These are phyloP conservation scores for Penicillium concentricum DNA, from an alignment of 2,329 filamentous ascomycete genomes.

Conservation along the genomic window DNA sequence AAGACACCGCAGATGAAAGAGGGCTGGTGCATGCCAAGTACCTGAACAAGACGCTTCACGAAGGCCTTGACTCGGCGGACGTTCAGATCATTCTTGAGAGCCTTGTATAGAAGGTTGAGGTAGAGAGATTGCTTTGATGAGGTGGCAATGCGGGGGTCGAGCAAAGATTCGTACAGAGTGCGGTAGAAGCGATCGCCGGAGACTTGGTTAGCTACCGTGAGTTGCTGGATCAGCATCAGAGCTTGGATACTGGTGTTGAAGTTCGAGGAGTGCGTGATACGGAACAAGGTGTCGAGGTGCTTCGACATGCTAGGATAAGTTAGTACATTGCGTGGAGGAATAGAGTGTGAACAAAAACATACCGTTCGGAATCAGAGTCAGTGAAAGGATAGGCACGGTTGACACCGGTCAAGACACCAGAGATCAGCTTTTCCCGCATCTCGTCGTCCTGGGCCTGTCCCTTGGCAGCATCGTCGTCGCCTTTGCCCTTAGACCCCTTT, in stretches of 20 bases:
- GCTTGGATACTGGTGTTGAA: constrained; percentile 99
- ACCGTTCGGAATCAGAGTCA: constrained; percentile 73
- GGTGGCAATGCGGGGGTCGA: constrained; percentile 81
- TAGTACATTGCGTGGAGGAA: not conserved
- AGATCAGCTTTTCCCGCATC: constrained; percentile 85
- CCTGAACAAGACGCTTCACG: constrained; percentile 85
- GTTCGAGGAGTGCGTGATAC: constrained; percentile 94
- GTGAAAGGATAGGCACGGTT: constrained; percentile 96
- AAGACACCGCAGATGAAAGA: constrained; percentile 91
- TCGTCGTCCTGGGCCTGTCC: constrained; percentile 59
- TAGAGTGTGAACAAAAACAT: constrained; percentile 31
- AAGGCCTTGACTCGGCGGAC: constrained; percentile 92
- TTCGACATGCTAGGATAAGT: constrained; percentile 53
- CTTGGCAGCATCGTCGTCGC: constrained; percentile 42
- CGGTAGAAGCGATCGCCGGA: constrained; percentile 90
- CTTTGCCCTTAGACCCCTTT: constrained; percentile 51
- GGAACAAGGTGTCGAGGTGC: constrained; percentile 91
- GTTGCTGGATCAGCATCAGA: constrained; percentile 89
- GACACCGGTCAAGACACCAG: constrained; percentile 86
- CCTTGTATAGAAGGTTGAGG: constrained; percentile 83
- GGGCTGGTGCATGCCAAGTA: constrained; percentile 84
- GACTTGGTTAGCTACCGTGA: constrained; percentile 76
- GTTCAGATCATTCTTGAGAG: constrained; percentile 87
- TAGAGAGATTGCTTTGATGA: constrained; percentile 97
- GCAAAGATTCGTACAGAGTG: constrained; percentile 88